Evolutionary conservation across 2,329 filamentous ascomycete species (phyloP), one percentile per base, ranked within the genome.

Genomic region (Didymella arachidicola): DNA sequence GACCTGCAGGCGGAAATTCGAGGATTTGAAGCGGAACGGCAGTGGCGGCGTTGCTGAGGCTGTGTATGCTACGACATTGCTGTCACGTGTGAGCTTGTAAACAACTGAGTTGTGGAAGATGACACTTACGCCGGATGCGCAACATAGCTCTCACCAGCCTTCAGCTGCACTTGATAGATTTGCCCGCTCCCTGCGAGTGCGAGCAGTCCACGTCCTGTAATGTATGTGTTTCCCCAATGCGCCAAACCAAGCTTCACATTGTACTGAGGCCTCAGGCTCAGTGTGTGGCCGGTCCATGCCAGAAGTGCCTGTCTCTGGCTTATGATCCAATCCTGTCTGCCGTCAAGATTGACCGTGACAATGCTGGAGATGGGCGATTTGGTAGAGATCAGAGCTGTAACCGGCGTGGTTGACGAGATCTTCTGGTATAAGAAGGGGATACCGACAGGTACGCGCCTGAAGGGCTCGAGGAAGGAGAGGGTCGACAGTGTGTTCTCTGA

Each of bases 401-500:
- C 86, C 1, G 95, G 93, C 45, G 88, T 91, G 0, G 93, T 93
- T 1, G 94, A 94, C 32, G 92, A 89, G 66, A 98, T 80, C 73
- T 84, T 85, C 79, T 98, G 94, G 80, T 98, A 98, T 60, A 99
- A 84, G 79, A 99, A 99, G 1, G 95, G 95, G 49, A 98, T 90
- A 65, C 93, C 92, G 27, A 96, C 85, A 46, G 88, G 78, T 25
- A 90, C 89, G 76, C 95, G 88, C 59, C 88, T 86, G 72, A 97
- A 84, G 16, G 95, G 95, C 60, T 93, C 90, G 54, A 98, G 86
- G 50, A 97, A 79, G 43, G 93, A 93, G 58, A 99, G 85, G 0
- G 92, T 96, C 2, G 95, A 98, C 78, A 96, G 86, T 16, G 92
- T 89, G 84, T 96, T 96, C 74, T 97, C 92, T 57, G 92, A 84